A percentile compares a stretch with the other conserved stretches of the same genome.
Evolutionary conservation across 2,329 filamentous ascomycete species (phyloP).

Genomic region (Ophiosphaerella herpotricha): DNA sequence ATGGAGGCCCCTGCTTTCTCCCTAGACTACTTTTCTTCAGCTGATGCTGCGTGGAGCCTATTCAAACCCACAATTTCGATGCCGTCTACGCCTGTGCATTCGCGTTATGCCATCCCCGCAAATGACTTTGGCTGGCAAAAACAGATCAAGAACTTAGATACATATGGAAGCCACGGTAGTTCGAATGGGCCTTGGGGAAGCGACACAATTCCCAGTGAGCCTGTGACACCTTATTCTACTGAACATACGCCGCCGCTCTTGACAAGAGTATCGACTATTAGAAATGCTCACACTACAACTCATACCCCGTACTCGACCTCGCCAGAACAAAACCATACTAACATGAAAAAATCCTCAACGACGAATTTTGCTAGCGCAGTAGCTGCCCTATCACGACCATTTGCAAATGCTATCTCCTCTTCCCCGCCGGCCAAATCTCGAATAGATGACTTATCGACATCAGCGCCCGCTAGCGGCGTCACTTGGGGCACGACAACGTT

Average conservation of each 20-base stretch:
- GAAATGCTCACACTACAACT: slow-evolving; percentile 39
- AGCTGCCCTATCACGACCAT: slow-evolving; percentile 47
- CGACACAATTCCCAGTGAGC: slow-evolving; percentile 47
- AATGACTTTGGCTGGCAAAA: slow-evolving; percentile 39
- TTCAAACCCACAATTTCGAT: slow-evolving; percentile 46
- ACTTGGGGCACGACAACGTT: slow-evolving; percentile 54
- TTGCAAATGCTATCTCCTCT: slow-evolving; percentile 44
- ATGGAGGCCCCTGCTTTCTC: slow-evolving; percentile 53
- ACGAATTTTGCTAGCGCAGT: slow-evolving; percentile 48
- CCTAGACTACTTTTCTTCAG: slow-evolving; percentile 53
- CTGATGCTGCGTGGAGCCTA: slow-evolving; percentile 50
- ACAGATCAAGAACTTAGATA: slow-evolving; percentile 37
- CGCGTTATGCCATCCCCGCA: slow-evolving; percentile 35
- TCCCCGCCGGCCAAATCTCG: slow-evolving; percentile 44
- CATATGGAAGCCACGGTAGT: slow-evolving; percentile 56
- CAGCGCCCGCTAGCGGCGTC: slow-evolving; percentile 48
- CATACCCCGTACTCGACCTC: slow-evolving; percentile 50
- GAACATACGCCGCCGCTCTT: slow-evolving; percentile 57
- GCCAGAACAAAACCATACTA: slow-evolving; percentile 44
- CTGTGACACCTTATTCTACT: slow-evolving; percentile 58
- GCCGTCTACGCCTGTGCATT: slow-evolving; percentile 37
- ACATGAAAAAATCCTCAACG: slow-evolving; percentile 39
- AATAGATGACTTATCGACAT: slow-evolving; percentile 48
- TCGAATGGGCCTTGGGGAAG: slow-evolving; percentile 57
- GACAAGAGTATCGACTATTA: slow-evolving; percentile 47